These are phyloP conservation scores for Phytophthora cactorum DNA, from an alignment of 352 stramenopile species.

Conservation along the genomic window DNA sequence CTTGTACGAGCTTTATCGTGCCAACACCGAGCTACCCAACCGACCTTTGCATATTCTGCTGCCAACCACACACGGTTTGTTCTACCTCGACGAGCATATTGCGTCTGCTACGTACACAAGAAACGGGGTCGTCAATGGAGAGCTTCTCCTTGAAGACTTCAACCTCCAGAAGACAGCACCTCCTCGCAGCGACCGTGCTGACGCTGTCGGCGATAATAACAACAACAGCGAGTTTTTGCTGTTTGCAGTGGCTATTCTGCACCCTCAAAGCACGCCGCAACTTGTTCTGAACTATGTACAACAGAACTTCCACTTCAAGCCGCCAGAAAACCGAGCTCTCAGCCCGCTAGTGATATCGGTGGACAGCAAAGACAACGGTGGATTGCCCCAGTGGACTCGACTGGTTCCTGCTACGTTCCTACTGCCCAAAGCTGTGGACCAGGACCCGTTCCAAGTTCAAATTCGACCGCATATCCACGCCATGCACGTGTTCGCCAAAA, in stretches of 20 bases:
- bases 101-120: conserved; percentile 64
- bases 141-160: conserved; percentile 76
- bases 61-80: conserved; percentile 67
- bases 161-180: conserved; percentile 42
- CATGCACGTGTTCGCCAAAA: conserved; percentile 57
- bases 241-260: conserved; percentile 71
- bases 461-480: conserved; percentile 60
- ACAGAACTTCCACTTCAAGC: conserved; percentile 75
- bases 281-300: conserved; percentile 72
- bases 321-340: conserved; percentile 30
- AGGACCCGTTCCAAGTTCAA: conserved; percentile 62
- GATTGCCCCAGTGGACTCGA: conserved; percentile 22
- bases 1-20: conserved; percentile 82
- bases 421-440: conserved; percentile 50
- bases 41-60: conserved; percentile 71
- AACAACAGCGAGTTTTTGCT: conserved; percentile 60
- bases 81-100: conserved; percentile 73
- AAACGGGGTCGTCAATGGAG: conserved; percentile 69
- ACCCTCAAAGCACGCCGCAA: conserved; percentile 55
- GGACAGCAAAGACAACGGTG: conserved; percentile 24
- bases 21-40: conserved; percentile 60
- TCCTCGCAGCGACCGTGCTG: background rate
- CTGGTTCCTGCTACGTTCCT: conserved; percentile 37
- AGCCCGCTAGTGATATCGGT: conserved; percentile 17
- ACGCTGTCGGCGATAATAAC: conserved; percentile 3